Conservation (phyloP, 2,329 filamentous ascomycete genomes). For the Fusarium coffeatum region DNA sequence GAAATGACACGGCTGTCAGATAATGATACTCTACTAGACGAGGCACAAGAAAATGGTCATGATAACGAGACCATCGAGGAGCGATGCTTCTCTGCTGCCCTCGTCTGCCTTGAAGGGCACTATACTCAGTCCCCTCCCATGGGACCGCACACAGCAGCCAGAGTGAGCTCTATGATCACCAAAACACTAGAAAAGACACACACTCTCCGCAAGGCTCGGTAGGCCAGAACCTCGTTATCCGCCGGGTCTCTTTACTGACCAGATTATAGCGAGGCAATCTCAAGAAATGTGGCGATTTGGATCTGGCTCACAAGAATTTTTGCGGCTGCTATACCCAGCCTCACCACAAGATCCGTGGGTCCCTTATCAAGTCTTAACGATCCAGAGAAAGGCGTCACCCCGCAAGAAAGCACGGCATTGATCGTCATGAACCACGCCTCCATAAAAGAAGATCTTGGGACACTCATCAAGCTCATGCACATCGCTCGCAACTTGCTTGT, state of each 20-base stretch:
- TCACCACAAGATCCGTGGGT: constrained; percentile 70
- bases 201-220: constrained; percentile 70
- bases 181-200: constrained; percentile 74
- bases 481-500: constrained; percentile 74
- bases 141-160: constrained; percentile 66
- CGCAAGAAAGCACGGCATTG: constrained; percentile 70
- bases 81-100: constrained; percentile 68
- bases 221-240: constrained; percentile 31
- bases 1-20: constrained; percentile 47
- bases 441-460: constrained; percentile 71
- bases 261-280: constrained; percentile 65
- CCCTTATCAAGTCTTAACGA: constrained; percentile 65
- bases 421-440: constrained; percentile 71
- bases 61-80: constrained; percentile 68
- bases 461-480: constrained; percentile 75
- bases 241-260: constrained; percentile 23
- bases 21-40: constrained; percentile 29
- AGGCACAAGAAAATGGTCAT: constrained; percentile 34
- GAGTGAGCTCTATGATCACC: constrained; percentile 67
- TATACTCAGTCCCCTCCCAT: constrained; percentile 68
- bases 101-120: constrained; percentile 72
- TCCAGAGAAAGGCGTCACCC: constrained; percentile 67
- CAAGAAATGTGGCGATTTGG: constrained; percentile 73
- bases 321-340: constrained; percentile 68
- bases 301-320: constrained; percentile 73